Evolutionary conservation across 257 asterid species (phyloP).

Genomic region (Solanum stenotomum): DNA sequence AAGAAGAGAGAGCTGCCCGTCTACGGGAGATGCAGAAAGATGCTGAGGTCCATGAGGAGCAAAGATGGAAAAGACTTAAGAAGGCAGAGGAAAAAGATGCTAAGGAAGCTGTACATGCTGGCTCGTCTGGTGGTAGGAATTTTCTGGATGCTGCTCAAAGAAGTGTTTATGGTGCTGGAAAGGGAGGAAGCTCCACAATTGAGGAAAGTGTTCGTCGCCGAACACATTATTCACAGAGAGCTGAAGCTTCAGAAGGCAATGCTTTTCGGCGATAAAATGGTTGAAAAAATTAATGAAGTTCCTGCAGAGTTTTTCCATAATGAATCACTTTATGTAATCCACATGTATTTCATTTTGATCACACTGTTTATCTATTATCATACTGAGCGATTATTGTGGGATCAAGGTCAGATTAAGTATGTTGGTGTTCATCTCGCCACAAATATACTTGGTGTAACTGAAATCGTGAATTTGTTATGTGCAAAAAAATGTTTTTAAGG

Average conservation of each 20-base stretch:
- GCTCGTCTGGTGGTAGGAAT: conserved; percentile 46
- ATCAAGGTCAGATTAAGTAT: neutral
- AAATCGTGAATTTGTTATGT: neutral
- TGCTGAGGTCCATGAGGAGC: conserved; percentile 86
- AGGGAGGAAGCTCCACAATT: conserved; percentile 86
- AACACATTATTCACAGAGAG: conserved; percentile 64
- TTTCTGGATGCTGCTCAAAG: conserved; percentile 76
- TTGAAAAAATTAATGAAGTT: neutral
- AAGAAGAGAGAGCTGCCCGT: conserved; percentile 85
- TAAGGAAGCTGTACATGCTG: conserved; percentile 44
- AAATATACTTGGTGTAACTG: neutral
- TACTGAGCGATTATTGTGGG: neutral
- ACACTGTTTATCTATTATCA: neutral
- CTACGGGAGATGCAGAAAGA: conserved; percentile 91
- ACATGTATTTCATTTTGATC: neutral
- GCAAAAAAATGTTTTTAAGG: neutral
- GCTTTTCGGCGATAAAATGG: conserved; percentile 60
- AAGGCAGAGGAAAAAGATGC: conserved; percentile 79
- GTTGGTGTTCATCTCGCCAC: neutral
- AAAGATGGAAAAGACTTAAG: conserved; percentile 81
- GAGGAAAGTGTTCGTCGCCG: conserved; percentile 97
- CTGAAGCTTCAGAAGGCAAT: conserved; percentile 52
- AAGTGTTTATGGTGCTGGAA: conserved; percentile 82
- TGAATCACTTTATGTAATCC: neutral
- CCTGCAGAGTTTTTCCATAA: neutral